Conservation (phyloP, 1,284 basidiomycete genomes). For the Wallemia hederae region DNA sequence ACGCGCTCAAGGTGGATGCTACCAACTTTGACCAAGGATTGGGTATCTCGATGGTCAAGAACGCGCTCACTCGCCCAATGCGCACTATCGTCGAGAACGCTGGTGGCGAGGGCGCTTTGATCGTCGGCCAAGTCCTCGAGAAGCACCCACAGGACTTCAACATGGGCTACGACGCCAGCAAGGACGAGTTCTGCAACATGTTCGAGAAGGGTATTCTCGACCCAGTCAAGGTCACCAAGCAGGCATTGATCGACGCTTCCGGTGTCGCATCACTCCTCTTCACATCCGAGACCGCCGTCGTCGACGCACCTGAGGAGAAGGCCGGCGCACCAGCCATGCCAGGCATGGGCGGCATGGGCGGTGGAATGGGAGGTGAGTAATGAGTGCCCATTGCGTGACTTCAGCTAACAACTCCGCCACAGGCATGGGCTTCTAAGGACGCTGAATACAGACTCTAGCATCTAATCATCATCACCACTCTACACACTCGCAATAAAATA, state of each 20-base stretch:
- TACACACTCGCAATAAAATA: not conserved
- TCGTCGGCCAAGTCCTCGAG: constrained; percentile 54
- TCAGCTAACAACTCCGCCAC: not conserved
- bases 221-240: constrained; percentile 56
- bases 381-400: constrained; percentile 2
- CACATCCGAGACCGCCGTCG: constrained; percentile 74
- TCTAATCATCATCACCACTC: not conserved
- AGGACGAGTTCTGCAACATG: constrained; percentile 83
- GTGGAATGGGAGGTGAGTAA: constrained; percentile 14
- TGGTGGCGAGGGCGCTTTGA: constrained; percentile 76
- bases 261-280: constrained; percentile 72
- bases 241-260: constrained; percentile 58
- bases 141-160: constrained; percentile 45
- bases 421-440: constrained; percentile 8
- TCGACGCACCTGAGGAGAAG: constrained; percentile 65
- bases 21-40: constrained; percentile 95
- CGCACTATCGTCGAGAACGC: constrained; percentile 72
- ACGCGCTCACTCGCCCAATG: constrained; percentile 45
- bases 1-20: constrained; percentile 44
- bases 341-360: constrained; percentile 21
- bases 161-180: constrained; percentile 70
- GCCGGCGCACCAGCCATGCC: constrained; percentile 16
- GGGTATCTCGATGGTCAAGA: constrained; percentile 73
- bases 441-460: not conserved
- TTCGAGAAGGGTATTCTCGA: constrained; percentile 78